Base-by-base conservation (phyloP, 495 filamentous ascomycete species). In the Antarctomyces pellizariae region DNA sequence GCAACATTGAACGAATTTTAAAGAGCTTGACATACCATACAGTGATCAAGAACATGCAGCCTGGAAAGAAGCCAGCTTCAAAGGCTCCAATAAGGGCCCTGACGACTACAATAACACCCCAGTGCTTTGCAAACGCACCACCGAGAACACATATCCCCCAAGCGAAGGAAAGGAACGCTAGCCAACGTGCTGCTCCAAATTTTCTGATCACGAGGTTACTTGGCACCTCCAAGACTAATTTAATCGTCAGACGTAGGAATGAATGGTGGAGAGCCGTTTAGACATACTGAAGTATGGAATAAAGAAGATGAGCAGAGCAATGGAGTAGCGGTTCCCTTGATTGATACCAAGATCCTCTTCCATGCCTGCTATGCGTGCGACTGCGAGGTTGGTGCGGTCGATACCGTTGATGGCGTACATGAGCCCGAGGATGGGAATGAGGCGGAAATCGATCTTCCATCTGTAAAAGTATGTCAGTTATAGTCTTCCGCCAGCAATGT, bases 341-440 rank as follows among this genome's bases (percentile, higher is more conserved):
- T 21, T 21, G 19, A 64, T 54, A 3, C 30, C 28, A 1, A 60
- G 46, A 25, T 59, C 58, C 6, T 43, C 29, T 26, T 60, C 56
- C 0, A 64, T 33, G 1, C 48, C 47, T 3, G 50, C 53, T 10
- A 58, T 45, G 6, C 52, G 43, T 3, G 49, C 54, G 29, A 59
- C 48, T 0, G 57, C 64, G 19, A 68, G 46, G 24, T 71, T 71
- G 6, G 54, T 41, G 25, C 66, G 61, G 28, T 71, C 62, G 3
- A 71, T 48, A 18, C 62, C 57, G 30, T 66, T 67, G 38, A 66
- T 56, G 28, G 68, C 62, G 38, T 68, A 69, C 0, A 59, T 59
- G 7, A 62, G 43, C 34, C 4, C 11, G 5, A 33, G 24, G 14
- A 27, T 8, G 13, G 34, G 34, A 9, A 36, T 9, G 2, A 36